Conservation (phyloP, 1,284 basidiomycete species). For the Ganoderma resinaceum region DNA sequence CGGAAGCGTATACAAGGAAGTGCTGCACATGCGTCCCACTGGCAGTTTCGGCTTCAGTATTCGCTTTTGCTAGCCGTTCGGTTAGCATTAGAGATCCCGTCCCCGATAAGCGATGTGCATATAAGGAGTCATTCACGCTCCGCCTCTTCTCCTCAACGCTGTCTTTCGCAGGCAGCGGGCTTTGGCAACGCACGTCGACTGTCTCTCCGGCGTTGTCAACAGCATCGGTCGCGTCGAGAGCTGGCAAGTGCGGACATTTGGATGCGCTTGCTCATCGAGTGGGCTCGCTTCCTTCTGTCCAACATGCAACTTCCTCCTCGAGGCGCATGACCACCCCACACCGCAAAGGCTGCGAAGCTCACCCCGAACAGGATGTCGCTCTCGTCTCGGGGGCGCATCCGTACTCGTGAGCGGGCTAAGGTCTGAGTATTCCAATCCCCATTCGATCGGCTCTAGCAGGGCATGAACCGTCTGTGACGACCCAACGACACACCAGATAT, state of each 20-base stretch:
- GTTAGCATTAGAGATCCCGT: neutral
- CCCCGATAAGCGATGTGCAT: neutral
- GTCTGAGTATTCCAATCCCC: slow-evolving; percentile 24
- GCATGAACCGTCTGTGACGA: slow-evolving; percentile 15
- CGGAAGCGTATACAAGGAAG: too few relatives aligned
- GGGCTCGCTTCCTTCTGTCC: neutral
- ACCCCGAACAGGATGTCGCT: slow-evolving; percentile 21
- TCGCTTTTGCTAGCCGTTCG: too few relatives aligned
- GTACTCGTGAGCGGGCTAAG: slow-evolving; percentile 24
- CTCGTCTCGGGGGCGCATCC: slow-evolving; percentile 13
- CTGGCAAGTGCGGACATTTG: neutral
- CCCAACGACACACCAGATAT: slow-evolving; percentile 25
- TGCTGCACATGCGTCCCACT: too few relatives aligned
- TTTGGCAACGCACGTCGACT: neutral
- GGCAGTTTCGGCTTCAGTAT: too few relatives aligned
- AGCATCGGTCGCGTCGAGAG: neutral
- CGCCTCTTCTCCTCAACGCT: neutral
- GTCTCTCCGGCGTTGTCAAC: neutral
- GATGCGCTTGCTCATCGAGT: neutral
- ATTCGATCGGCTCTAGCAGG: slow-evolving; percentile 23
- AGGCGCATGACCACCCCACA: slow-evolving; percentile 15
- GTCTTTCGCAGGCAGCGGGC: slow-evolving; percentile 1
- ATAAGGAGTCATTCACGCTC: neutral
- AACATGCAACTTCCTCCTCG: neutral
- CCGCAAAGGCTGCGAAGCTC: slow-evolving; percentile 31